Base-by-base conservation (phyloP, 2,329 filamentous ascomycete genomes). In the Fusarium palustre region DNA sequence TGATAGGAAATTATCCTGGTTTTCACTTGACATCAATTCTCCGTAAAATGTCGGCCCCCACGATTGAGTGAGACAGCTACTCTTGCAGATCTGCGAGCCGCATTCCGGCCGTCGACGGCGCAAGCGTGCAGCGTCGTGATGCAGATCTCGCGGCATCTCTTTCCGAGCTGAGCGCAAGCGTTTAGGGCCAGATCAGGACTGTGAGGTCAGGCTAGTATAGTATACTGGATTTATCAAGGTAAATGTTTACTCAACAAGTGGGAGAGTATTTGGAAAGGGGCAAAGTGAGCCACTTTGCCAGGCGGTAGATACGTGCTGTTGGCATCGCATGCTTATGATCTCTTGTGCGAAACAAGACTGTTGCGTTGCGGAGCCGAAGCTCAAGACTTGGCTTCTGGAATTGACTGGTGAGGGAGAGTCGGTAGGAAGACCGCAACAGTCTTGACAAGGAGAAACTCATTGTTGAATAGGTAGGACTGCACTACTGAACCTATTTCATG, bases 201-300 rank as follows among this genome's bases (percentile, higher is more conserved):
- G 61, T 20, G 42, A 33, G 31, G 46, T 34, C 36, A 24, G 56
- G 47, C 54, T 38, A 54, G 45, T 22, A 47, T 38, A 54, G 45
- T 22, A 47, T 49, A 22, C 43, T n/a, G 25, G 34, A 47, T n/a
- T 54, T 42, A 33, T n/a, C 38, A 41, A 15, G 34, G 41, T 24
- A 30, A 56, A 65, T 49, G 54, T 42, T 45, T 66, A 46, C 50
- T 61, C 39, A 54, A 56, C 47, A 53, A 49, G 31, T 10, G 39
- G 43, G 10, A n/a, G 18, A 34, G 38, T 48, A 46, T 24, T 8
- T 36, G 31, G 10, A 20, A 18, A 48, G 38, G 30, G 31, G 49
- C 31, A 43, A 43, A n/a, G 16, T 46, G 36, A n/a, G 24, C 18
- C 49, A 39, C 25, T 42, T 24, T 39, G 46, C 31, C 33, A 16